Percentiles rank a stretch among this genome's conserved stretches.
Conservation (phyloP, 164 flowering plant species). For the Paratinospora sagittata region DNA sequence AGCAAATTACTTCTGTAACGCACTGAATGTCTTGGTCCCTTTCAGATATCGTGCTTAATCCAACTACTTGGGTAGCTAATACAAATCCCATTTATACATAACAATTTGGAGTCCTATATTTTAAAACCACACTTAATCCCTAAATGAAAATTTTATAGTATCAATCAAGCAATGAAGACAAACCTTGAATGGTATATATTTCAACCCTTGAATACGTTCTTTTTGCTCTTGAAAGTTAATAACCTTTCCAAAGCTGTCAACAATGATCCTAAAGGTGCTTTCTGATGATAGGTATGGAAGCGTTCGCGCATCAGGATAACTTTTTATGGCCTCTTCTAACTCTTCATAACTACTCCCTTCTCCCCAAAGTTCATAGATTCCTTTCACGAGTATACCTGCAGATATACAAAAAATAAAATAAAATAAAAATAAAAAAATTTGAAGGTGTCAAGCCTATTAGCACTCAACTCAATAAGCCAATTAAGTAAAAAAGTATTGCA, state of each 20-base stretch:
- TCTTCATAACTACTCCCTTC: constrained; percentile 79
- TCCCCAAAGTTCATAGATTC: constrained; percentile 98
- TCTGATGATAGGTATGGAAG: constrained; percentile 59
- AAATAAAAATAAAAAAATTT: background rate
- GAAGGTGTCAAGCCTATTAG: constrained; percentile 1
- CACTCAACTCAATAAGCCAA: background rate
- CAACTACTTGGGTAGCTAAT: background rate
- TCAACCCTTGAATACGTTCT: constrained; percentile 49
- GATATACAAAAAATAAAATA: background rate
- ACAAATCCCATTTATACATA: background rate
- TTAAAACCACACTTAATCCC: background rate
- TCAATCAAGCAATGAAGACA: constrained; percentile 7
- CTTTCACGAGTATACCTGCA: constrained; percentile 91
- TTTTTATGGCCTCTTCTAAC: constrained; percentile 57
- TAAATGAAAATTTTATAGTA: background rate
- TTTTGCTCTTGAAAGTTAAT: constrained; percentile 71
- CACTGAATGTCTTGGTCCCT: background rate
- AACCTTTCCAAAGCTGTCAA: constrained; percentile 83
- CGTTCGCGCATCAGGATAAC: constrained; percentile 68
- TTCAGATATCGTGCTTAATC: background rate
- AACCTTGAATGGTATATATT: constrained; percentile 88
- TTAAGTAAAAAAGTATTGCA: background rate
- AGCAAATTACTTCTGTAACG: background rate
- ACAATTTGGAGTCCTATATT: background rate
- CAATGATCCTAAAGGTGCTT: constrained; percentile 61